These are phyloP conservation scores for Ophiobolus disseminans DNA, from an alignment of 2,329 filamentous ascomycete species.

Conservation along the genomic window DNA sequence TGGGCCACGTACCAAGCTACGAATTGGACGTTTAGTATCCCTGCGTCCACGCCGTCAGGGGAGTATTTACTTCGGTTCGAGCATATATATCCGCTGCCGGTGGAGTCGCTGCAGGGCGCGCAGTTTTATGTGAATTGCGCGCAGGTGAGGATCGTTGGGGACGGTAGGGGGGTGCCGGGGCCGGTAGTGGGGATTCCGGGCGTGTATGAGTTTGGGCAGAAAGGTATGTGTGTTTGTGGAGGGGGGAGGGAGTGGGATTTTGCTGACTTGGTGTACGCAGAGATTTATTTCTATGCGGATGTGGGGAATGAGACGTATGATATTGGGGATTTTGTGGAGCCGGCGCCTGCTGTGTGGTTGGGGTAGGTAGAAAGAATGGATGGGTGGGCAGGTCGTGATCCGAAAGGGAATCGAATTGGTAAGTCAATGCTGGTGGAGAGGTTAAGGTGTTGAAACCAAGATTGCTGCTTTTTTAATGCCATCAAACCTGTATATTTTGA, in stretches of 20 bases:
- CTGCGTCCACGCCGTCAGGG: slow-evolving; percentile 12
- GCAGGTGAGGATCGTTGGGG: slow-evolving; percentile 12
- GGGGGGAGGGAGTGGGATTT: background rate
- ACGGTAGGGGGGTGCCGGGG: background rate
- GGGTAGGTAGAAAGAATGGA: too few relatives aligned
- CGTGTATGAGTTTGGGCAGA: slow-evolving; percentile 13
- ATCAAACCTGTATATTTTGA: too few relatives aligned
- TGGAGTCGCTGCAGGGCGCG: slow-evolving; percentile 15
- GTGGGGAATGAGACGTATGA: slow-evolving; percentile 27
- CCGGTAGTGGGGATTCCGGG: slow-evolving; percentile 18
- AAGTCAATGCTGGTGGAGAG: too few relatives aligned
- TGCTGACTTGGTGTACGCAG: background rate
- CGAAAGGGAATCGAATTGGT: too few relatives aligned
- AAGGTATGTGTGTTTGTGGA: background rate
- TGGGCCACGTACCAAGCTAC: slow-evolving; percentile 22
- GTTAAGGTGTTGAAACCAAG: too few relatives aligned
- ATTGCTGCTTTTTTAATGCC: too few relatives aligned
- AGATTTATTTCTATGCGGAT: slow-evolving; percentile 24
- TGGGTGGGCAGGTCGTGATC: too few relatives aligned
- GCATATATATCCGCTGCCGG: slow-evolving; percentile 22
- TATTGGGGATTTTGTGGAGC: slow-evolving; percentile 23
- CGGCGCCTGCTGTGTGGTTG: background rate
- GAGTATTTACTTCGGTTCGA: slow-evolving; percentile 21
- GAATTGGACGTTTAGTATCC: slow-evolving; percentile 2
- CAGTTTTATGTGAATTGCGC: slow-evolving; percentile 24